Percentiles rank a stretch among this genome's conserved stretches.
phyloP scores from a whole-genome alignment of 768 basidiomycete genomes.

The Suillus subluteus region DNA sequence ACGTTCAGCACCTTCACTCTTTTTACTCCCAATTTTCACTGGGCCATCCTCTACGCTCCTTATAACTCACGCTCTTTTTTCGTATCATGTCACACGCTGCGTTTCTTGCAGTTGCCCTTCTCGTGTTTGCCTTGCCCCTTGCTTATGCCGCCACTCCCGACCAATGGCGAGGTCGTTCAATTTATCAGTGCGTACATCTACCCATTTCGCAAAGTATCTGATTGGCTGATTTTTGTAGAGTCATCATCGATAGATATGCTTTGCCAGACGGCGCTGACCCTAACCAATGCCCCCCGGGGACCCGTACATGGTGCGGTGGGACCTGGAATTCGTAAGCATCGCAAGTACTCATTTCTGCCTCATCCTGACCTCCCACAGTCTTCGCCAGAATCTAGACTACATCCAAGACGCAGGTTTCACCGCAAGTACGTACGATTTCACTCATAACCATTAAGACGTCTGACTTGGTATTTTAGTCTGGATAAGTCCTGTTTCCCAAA shows the following conservation, averaged over 20 bases:
- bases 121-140: constrained; percentile 30
- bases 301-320: constrained; percentile 83
- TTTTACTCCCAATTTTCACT: too few relatives aligned
- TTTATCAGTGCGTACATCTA: constrained; percentile 65
- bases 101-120: constrained; percentile 25
- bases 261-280: constrained; percentile 57
- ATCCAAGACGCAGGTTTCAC: constrained; percentile 84
- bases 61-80: constrained; percentile 19
- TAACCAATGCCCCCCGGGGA: constrained; percentile 56
- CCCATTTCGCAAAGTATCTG: background rate
- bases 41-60: background rate
- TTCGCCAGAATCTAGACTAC: constrained; percentile 81
- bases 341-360: background rate
- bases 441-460: constrained; percentile 3
- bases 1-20: background rate
- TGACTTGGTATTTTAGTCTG: constrained; percentile 52
- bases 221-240: constrained; percentile 35
- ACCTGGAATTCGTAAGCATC: constrained; percentile 68
- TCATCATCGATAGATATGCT: constrained; percentile 80
- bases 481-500: constrained; percentile 83
- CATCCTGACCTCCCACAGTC: constrained; percentile 35
- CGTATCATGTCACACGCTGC: constrained; percentile 10
- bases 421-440: constrained; percentile 48
- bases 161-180: constrained; percentile 75
- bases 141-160: constrained; percentile 65